phyloP scores from a whole-genome alignment of 2,329 filamentous ascomycete genomes.

The Alternaria triticimaculans region DNA sequence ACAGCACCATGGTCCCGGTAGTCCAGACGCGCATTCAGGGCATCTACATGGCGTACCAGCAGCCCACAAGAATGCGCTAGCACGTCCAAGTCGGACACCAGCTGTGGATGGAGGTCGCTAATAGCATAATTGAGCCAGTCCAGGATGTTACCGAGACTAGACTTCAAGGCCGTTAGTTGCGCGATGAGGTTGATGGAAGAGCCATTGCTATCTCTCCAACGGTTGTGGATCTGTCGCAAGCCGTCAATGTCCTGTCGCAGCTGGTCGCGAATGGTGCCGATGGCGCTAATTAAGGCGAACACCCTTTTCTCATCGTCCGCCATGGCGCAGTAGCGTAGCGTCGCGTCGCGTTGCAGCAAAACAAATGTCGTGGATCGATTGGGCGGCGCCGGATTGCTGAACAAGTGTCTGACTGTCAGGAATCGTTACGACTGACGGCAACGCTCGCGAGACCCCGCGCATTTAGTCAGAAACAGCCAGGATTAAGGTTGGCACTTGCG shows the following conservation, averaged over 20 bases:
- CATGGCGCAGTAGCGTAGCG: constrained; percentile 18
- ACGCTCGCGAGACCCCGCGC: constrained; percentile 5
- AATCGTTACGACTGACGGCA: constrained; percentile 5
- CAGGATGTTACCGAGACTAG: constrained; percentile 42
- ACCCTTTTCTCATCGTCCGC: constrained; percentile 38
- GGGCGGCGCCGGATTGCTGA: constrained; percentile 6
- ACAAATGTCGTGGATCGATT: constrained; percentile 3
- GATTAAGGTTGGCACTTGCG: constrained; percentile 19
- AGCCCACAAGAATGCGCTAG: constrained; percentile 40
- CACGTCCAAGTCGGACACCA: constrained; percentile 44
- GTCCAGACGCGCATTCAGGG: constrained; percentile 30
- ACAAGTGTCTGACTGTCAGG: constrained; percentile 1
- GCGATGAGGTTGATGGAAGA: constrained; percentile 47
- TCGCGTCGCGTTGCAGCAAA: constrained; percentile 29
- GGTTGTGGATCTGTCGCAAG: constrained; percentile 45
- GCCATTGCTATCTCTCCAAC: constrained; percentile 38
- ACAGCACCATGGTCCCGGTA: constrained; percentile 41
- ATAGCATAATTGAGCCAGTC: constrained; percentile 46
- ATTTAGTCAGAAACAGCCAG: constrained; percentile 1
- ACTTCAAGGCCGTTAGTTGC: constrained; percentile 43
- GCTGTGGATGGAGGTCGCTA: constrained; percentile 43
- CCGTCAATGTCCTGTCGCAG: constrained; percentile 42
- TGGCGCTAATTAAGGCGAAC: constrained; percentile 36
- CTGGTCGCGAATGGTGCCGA: constrained; percentile 38
- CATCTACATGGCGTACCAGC: constrained; percentile 40